Percentiles rank a stretch among this genome's conserved stretches.
These are phyloP conservation scores for Penicillium sp. DNA, from an alignment of 2,329 filamentous ascomycete genomes.

Conservation along the genomic window DNA sequence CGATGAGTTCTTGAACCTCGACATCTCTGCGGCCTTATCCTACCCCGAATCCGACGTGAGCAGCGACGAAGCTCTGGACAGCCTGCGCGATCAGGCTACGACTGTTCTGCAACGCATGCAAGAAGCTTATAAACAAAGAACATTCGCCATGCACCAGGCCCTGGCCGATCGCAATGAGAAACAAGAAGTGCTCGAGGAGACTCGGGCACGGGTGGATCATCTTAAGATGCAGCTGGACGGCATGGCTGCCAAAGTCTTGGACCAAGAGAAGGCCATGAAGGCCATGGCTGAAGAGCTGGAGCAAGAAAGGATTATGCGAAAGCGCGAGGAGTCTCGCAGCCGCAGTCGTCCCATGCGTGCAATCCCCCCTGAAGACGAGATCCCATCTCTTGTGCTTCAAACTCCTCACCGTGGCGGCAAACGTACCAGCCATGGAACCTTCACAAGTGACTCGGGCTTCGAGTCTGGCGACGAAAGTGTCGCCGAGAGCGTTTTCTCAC, in stretches of 20 bases:
- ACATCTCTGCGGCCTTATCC: slow-evolving; percentile 57
- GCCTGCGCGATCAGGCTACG: slow-evolving; percentile 59
- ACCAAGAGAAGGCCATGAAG: slow-evolving; percentile 59
- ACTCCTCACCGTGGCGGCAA: slow-evolving; percentile 37
- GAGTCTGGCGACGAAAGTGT: slow-evolving; percentile 60
- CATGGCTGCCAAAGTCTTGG: slow-evolving; percentile 56
- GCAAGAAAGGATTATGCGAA: slow-evolving; percentile 43
- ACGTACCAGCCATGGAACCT: slow-evolving; percentile 42
- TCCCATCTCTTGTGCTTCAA: slow-evolving; percentile 38
- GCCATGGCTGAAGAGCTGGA: slow-evolving; percentile 53
- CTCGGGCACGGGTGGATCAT: slow-evolving; percentile 58
- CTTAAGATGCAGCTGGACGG: slow-evolving; percentile 63
- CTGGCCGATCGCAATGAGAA: slow-evolving; percentile 58
- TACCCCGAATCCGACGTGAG: slow-evolving; percentile 53
- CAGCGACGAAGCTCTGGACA: slow-evolving; percentile 57
- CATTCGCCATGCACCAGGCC: slow-evolving; percentile 52
- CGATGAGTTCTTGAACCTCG: slow-evolving; percentile 58
- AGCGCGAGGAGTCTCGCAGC: slow-evolving; percentile 41
- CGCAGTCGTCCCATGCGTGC: slow-evolving; percentile 36
- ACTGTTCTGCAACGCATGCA: slow-evolving; percentile 58
- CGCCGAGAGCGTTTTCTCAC: slow-evolving; percentile 51
- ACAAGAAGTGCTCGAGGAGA: slow-evolving; percentile 63
- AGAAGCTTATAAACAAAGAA: slow-evolving; percentile 56
- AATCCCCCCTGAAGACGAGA: slow-evolving; percentile 33
- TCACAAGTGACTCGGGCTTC: slow-evolving; percentile 59